Conservation (phyloP, 2,329 filamentous ascomycete genomes). For the Huntiella abstrusa region DNA sequence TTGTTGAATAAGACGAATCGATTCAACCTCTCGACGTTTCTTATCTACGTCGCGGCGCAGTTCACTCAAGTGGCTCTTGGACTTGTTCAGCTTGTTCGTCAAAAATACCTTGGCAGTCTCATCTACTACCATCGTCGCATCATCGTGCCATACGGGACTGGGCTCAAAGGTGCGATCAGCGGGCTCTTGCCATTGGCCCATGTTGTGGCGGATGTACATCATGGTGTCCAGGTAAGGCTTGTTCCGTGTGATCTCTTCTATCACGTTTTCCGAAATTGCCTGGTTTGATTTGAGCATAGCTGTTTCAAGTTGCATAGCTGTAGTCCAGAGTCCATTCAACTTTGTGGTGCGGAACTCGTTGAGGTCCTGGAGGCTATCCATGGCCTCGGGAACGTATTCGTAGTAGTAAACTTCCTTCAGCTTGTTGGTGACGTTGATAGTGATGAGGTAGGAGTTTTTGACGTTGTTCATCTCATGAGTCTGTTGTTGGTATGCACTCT, state of each 20-base stretch:
- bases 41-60: slow-evolving; percentile 68
- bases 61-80: slow-evolving; percentile 66
- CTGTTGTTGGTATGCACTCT: slow-evolving; percentile 82
- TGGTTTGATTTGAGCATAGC: slow-evolving; percentile 57
- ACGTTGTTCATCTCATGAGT: slow-evolving; percentile 88
- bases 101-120: slow-evolving; percentile 77
- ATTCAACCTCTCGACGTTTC: slow-evolving; percentile 71
- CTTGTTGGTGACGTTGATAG: slow-evolving; percentile 92
- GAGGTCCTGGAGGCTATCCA: slow-evolving; percentile 86
- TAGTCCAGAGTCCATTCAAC: slow-evolving; percentile 69
- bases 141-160: slow-evolving; percentile 93
- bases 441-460: slow-evolving; percentile 95
- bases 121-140: slow-evolving; percentile 69
- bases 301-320: slow-evolving; percentile 64
- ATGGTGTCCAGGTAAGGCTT: slow-evolving; percentile 78
- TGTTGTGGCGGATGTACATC: slow-evolving; percentile 95
- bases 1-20: slow-evolving; percentile 52
- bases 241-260: slow-evolving; percentile 71
- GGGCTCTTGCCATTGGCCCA: slow-evolving; percentile 65
- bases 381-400: slow-evolving; percentile 82
- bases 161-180: slow-evolving; percentile 74
- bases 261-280: slow-evolving; percentile 51
- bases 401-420: slow-evolving; percentile 96
- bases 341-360: slow-evolving; percentile 74
- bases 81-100: slow-evolving; percentile 80